Percentiles rank a stretch among this genome's conserved stretches.
phyloP scores from a whole-genome alignment of 163 green algal genomes.

The Scenedesmus sp. region DNA sequence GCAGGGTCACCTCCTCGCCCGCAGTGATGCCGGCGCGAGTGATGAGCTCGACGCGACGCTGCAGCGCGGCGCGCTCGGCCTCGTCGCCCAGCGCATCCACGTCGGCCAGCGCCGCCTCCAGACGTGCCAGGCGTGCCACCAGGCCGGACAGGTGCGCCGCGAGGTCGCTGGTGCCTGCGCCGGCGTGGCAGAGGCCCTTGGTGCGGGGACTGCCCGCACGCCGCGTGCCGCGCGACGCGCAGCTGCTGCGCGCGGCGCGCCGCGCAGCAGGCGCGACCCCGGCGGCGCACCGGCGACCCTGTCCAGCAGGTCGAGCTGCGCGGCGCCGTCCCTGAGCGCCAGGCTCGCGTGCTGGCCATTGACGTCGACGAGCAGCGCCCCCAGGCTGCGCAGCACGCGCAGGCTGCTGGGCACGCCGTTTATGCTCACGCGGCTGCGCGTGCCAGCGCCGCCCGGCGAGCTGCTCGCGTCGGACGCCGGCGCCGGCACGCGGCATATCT shows the following conservation, averaged over 20 bases:
- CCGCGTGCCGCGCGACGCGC: too few species aligned
- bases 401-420: conserved; percentile 78
- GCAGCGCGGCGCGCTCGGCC: conserved; percentile 59
- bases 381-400: conserved; percentile 78
- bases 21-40: conserved; percentile 47
- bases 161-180: neutral
- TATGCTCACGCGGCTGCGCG: conserved; percentile 73
- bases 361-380: conserved; percentile 78
- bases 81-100: conserved; percentile 70
- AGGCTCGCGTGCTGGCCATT: conserved; percentile 83
- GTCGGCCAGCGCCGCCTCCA: conserved; percentile 57
- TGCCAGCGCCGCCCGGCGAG: too few species aligned
- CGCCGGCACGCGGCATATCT: neutral
- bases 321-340: conserved; percentile 60
- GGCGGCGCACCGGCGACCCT: conserved; percentile 59
- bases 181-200: neutral
- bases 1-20: conserved; percentile 71
- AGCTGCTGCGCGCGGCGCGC: neutral
- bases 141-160: neutral
- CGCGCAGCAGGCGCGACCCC: neutral
- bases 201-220: too few species aligned
- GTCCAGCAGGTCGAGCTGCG: conserved; percentile 85
- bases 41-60: conserved; percentile 70
- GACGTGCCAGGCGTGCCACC: conserved; percentile 40
- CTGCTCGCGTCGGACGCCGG: too few species aligned